Percentiles rank a stretch among this genome's conserved stretches.
Evolutionary conservation across 2,329 filamentous ascomycete genomes (phyloP).

Genomic region (Fusarium tricinctum): DNA sequence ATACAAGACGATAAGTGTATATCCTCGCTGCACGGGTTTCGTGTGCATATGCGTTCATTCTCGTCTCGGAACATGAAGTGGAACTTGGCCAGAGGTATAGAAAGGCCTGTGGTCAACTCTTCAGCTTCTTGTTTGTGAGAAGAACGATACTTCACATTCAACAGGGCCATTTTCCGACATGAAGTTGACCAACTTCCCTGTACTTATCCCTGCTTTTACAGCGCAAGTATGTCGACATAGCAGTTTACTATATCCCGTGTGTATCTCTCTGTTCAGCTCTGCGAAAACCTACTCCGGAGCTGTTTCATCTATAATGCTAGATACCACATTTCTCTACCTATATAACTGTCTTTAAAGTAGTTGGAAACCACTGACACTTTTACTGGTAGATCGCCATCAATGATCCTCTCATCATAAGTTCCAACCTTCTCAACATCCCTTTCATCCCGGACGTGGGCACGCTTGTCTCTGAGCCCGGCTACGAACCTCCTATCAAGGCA

Average conservation of each 20-base stretch:
- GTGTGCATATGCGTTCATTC: background rate
- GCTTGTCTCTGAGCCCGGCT: constrained; percentile 55
- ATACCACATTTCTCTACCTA: background rate
- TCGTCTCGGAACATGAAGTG: background rate
- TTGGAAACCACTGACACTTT: constrained; percentile 1
- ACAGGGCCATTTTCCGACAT: constrained; percentile 33
- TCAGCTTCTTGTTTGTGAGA: background rate
- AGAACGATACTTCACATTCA: constrained; percentile 30
- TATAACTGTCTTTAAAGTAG: background rate
- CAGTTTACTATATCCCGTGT: background rate
- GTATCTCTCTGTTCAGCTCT: background rate
- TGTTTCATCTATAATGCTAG: background rate
- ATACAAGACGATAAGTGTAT: constrained; percentile 9
- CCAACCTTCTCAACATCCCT: constrained; percentile 54
- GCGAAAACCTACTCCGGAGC: background rate
- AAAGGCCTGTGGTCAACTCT: constrained; percentile 6
- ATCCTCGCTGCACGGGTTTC: background rate
- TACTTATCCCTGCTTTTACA: constrained; percentile 57
- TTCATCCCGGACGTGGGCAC: constrained; percentile 51
- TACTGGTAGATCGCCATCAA: constrained; percentile 53
- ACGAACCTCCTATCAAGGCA: constrained; percentile 55
- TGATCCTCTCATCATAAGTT: constrained; percentile 51
- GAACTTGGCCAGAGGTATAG: constrained; percentile 14
- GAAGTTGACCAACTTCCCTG: constrained; percentile 55
- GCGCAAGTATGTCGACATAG: constrained; percentile 50